These are phyloP conservation scores for Geopyxis carbonaria DNA, from an alignment of 495 filamentous ascomycete genomes.

Conservation along the genomic window DNA sequence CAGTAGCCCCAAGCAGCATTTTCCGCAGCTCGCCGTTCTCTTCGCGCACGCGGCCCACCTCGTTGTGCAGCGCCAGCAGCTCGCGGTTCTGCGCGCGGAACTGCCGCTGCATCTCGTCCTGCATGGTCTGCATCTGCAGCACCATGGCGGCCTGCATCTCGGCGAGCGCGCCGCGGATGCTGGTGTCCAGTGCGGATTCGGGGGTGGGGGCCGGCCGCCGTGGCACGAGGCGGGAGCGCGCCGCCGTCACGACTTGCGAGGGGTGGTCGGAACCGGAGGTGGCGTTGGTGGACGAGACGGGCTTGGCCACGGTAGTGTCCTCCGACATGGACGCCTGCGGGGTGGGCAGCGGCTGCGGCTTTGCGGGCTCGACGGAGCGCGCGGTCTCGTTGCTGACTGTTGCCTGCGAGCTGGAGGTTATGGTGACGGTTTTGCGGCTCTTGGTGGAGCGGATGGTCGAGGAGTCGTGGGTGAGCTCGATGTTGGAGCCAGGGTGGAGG, in stretches of 20 bases:
- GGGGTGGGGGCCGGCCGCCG: neutral
- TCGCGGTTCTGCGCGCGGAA: constrained; percentile 14
- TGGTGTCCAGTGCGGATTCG: neutral
- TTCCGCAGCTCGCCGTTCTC: constrained; percentile 18
- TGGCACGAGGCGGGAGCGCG: neutral
- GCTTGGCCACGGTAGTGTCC: neutral
- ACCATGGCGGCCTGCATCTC: constrained; percentile 18
- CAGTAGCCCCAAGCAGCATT: constrained; percentile 9
- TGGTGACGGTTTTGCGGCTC: constrained; percentile 21
- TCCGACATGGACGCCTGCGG: too few relatives aligned
- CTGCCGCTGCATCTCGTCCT: constrained; percentile 13
- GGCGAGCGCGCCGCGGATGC: constrained; percentile 3
- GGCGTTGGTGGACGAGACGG: neutral
- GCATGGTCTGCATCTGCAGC: constrained; percentile 16
- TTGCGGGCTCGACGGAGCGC: too few relatives aligned
- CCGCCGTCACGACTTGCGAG: neutral
- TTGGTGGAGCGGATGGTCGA: constrained; percentile 19
- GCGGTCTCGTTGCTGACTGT: too few relatives aligned
- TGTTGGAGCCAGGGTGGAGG: neutral
- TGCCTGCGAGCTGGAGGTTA: constrained; percentile 1
- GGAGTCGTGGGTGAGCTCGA: constrained; percentile 1
- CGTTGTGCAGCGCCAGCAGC: constrained; percentile 13
- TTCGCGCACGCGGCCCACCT: constrained; percentile 14
- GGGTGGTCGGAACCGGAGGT: neutral
- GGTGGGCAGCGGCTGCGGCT: too few relatives aligned